These are phyloP conservation scores for Circinella minor DNA, from an alignment of 371 early-diverging fungal species.

Conservation along the genomic window DNA sequence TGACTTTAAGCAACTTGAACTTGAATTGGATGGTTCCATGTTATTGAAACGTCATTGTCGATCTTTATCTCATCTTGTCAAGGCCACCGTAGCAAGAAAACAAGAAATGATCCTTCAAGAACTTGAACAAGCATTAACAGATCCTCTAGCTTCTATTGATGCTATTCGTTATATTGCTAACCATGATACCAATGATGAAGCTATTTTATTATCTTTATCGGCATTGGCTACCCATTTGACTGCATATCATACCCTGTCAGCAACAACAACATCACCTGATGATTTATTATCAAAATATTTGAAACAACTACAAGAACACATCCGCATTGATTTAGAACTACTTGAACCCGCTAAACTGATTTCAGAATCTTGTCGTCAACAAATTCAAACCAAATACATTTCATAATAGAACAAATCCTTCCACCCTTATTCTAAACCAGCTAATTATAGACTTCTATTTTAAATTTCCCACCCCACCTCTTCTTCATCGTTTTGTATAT, in stretches of 20 bases:
- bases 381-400: background rate
- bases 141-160: conserved; percentile 26
- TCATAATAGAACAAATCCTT: background rate
- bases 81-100: conserved; percentile 23
- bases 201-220: conserved; percentile 32
- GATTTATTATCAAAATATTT: background rate
- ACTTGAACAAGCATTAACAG: conserved; percentile 27
- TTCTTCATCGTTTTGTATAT: background rate
- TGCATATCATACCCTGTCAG: conserved; percentile 5
- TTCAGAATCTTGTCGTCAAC: background rate
- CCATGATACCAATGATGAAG: conserved; percentile 27
- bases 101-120: conserved; percentile 11
- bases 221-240: conserved; percentile 32
- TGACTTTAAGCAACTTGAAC: background rate
- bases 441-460: no score
- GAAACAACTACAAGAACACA: conserved; percentile 1
- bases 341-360: background rate
- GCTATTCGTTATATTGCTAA: conserved; percentile 25
- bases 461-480: background rate
- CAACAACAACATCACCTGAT: background rate
- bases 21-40: conserved; percentile 13
- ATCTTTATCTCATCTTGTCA: conserved; percentile 25
- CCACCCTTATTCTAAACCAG: no score
- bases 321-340: conserved; percentile 3
- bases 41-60: conserved; percentile 31